Evolutionary conservation across 805 yeast species (phyloP).

Genomic region (Maudiozyma barnettii): DNA sequence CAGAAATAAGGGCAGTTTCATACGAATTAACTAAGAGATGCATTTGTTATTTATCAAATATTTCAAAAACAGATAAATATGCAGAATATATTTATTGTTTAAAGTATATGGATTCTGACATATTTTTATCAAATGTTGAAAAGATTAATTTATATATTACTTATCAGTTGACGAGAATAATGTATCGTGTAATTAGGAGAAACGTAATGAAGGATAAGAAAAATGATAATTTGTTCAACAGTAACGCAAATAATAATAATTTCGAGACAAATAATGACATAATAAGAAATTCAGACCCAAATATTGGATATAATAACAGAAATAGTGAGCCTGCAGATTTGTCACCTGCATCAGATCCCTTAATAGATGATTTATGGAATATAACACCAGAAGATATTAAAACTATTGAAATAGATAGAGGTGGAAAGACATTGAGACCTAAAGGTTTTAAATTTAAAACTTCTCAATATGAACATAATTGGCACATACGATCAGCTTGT

Average conservation of each 20-base stretch:
- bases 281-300: neutral
- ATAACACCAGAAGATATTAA: neutral
- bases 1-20: conserved; percentile 47
- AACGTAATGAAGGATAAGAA: neutral
- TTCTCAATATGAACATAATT: conserved; percentile 57
- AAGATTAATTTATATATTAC: conserved; percentile 68
- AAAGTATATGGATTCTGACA: conserved; percentile 24
- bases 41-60: conserved; percentile 56
- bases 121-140: conserved; percentile 49
- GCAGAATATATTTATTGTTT: conserved; percentile 9
- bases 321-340: neutral
- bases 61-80: conserved; percentile 2
- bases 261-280: neutral
- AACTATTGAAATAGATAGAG: conserved; percentile 1
- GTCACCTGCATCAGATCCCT: neutral
- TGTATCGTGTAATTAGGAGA: conserved; percentile 11
- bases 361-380: conserved; percentile 1
- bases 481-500: conserved; percentile 70
- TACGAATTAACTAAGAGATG: conserved; percentile 62
- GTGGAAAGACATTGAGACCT: neutral
- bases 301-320: neutral
- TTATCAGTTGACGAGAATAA: conserved; percentile 54
- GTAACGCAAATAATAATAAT: neutral
- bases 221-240: neutral
- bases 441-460: conserved; percentile 20